These are phyloP conservation scores for Termitomyces heimii DNA, from an alignment of 768 basidiomycete genomes.

Conservation along the genomic window DNA sequence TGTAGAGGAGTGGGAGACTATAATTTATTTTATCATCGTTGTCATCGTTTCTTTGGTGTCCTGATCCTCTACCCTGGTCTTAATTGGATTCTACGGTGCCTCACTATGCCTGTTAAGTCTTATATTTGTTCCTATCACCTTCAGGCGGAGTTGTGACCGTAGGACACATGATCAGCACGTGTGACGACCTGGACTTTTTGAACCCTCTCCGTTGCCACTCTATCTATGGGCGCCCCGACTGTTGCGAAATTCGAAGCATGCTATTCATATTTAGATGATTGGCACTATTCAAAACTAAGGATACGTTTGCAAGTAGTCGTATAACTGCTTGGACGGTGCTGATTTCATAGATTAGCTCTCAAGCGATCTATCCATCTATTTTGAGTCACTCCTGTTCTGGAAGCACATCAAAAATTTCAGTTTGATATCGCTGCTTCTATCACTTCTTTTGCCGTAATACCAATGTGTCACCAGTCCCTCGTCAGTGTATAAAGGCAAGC, in stretches of 20 bases:
- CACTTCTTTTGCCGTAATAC: neutral
- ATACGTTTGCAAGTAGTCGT: neutral
- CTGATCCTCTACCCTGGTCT: too few relatives aligned
- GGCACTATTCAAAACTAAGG: too few relatives aligned
- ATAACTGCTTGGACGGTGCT: neutral
- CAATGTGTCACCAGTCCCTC: neutral
- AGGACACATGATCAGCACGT: neutral
- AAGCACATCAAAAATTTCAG: neutral
- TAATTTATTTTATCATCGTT: too few relatives aligned
- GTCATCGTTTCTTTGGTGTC: too few relatives aligned
- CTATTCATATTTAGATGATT: too few relatives aligned
- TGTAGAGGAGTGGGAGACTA: too few relatives aligned
- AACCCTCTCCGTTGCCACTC: neutral
- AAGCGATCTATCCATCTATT: neutral
- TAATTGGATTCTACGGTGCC: neutral
- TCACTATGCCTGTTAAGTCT: neutral
- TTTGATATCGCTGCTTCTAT: neutral
- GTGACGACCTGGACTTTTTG: too few relatives aligned
- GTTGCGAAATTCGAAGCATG: too few relatives aligned
- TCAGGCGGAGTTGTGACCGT: neutral
- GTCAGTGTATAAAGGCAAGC: neutral
- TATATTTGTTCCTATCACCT: neutral
- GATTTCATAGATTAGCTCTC: neutral
- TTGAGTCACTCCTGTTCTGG: neutral
- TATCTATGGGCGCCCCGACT: too few relatives aligned